Percentiles rank a stretch among this genome's conserved stretches.
Conservation (phyloP, 805 yeast genomes). For the Metschnikowia chrysomelidarum region DNA sequence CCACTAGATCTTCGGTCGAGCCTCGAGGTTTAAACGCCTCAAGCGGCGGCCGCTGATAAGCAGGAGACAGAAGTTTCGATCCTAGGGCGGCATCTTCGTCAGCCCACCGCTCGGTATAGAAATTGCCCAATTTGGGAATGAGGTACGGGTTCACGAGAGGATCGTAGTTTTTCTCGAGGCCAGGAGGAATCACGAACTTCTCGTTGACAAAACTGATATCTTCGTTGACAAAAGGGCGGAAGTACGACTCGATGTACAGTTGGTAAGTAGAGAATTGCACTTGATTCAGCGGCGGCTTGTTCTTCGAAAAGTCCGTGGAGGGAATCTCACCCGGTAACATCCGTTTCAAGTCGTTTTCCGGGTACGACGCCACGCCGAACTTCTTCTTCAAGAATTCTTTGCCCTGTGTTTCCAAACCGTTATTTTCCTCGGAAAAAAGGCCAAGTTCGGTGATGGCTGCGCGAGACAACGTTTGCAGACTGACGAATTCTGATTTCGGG, state of each 20-base stretch:
- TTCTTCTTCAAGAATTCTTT: constrained; percentile 70
- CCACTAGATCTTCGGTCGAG: constrained; percentile 54
- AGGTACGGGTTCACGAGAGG: constrained; percentile 68
- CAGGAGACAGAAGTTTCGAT: constrained; percentile 46
- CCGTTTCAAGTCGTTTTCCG: constrained; percentile 69
- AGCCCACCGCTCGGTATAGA: constrained; percentile 82
- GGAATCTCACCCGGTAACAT: constrained; percentile 88
- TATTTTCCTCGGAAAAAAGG: constrained; percentile 56
- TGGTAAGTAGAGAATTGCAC: constrained; percentile 89
- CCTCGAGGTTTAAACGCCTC: constrained; percentile 57
- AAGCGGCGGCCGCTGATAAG: constrained; percentile 39
- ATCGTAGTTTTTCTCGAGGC: constrained; percentile 52
- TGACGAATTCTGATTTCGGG: constrained; percentile 74
- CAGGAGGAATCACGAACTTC: constrained; percentile 56
- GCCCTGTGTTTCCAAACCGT: constrained; percentile 64
- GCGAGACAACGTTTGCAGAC: constrained; percentile 64
- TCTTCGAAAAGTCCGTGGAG: constrained; percentile 76
- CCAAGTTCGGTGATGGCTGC: constrained; percentile 62
- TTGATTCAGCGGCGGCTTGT: constrained; percentile 74
- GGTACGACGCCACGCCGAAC: constrained; percentile 89
- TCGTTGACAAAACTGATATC: constrained; percentile 73
- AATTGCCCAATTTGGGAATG: constrained; percentile 82
- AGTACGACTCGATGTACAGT: constrained; percentile 80
- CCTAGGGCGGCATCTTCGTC: constrained; percentile 64
- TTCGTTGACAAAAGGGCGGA: constrained; percentile 73